These are phyloP conservation scores for Tolypocladium pustulatum DNA, from an alignment of 2,329 filamentous ascomycete genomes.

Conservation along the genomic window DNA sequence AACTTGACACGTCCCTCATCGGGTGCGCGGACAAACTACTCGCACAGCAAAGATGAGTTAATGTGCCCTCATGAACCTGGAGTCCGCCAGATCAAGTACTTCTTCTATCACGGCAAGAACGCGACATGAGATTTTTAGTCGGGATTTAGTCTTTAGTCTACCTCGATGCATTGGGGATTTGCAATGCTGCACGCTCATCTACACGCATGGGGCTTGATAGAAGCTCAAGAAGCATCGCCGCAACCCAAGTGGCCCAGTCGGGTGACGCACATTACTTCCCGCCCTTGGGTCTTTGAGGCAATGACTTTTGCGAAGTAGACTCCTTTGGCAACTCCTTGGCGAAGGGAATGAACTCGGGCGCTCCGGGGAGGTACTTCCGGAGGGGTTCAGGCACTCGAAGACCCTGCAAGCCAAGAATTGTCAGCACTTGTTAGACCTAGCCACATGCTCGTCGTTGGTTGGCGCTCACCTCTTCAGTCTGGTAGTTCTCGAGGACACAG, in stretches of 20 bases:
- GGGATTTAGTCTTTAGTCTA: background rate
- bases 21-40: background rate
- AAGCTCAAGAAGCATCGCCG: background rate
- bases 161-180: background rate
- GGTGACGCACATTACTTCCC: slow-evolving; percentile 6
- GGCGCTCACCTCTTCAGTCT: slow-evolving; percentile 65
- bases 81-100: no score
- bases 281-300: slow-evolving; percentile 20
- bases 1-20: no score
- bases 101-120: background rate
- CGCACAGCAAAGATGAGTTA: no score
- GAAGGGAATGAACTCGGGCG: slow-evolving; percentile 82
- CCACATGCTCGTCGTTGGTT: background rate
- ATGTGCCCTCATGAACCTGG: no score
- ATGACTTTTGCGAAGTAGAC: slow-evolving; percentile 19
- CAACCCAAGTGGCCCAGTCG: no score
- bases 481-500: slow-evolving; percentile 94
- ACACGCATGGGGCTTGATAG: background rate
- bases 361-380: slow-evolving; percentile 80
- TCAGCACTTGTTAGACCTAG: background rate
- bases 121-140: background rate
- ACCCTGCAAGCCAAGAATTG: slow-evolving; percentile 35
- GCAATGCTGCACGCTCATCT: background rate
- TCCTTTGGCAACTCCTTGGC: slow-evolving; percentile 78
- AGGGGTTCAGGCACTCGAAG: slow-evolving; percentile 73